These are phyloP conservation scores for Diaporthe sp. DNA, from an alignment of 2,329 filamentous ascomycete genomes.

Conservation along the genomic window DNA sequence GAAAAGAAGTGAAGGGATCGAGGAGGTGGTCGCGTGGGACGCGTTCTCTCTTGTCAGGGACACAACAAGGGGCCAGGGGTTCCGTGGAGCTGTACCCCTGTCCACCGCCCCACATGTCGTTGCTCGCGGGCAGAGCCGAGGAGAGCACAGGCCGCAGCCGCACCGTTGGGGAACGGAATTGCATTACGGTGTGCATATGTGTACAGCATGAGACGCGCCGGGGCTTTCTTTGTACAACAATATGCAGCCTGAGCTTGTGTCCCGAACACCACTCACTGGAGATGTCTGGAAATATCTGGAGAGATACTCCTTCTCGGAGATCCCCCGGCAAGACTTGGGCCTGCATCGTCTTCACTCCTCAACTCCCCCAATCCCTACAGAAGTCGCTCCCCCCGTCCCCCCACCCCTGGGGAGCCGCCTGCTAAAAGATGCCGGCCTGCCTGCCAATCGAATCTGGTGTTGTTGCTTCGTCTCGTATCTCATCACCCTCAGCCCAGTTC, in stretches of 20 bases:
- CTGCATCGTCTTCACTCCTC: background rate
- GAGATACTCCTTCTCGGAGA: background rate
- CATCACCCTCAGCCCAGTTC: background rate
- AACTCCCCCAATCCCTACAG: background rate
- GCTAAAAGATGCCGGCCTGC: background rate
- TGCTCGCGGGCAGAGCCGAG: constrained; percentile 21
- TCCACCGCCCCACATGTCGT: background rate
- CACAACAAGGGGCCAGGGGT: constrained; percentile 26
- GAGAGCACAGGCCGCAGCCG: constrained; percentile 21
- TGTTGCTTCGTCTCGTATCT: background rate
- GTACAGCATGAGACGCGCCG: background rate
- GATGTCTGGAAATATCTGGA: background rate
- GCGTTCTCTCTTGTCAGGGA: constrained; percentile 1
- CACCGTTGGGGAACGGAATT: background rate
- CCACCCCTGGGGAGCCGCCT: background rate
- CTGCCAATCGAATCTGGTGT: background rate
- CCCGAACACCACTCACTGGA: background rate
- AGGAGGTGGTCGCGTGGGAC: constrained; percentile 17
- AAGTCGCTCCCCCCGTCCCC: background rate
- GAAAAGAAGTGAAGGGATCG: background rate
- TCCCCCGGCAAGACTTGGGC: constrained; percentile 16
- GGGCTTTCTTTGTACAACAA: background rate
- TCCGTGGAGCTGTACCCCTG: constrained; percentile 5
- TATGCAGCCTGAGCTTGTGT: background rate
- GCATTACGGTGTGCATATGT: background rate